Base-by-base conservation (phyloP, 2,329 filamentous ascomycete genomes). In the Hortaea sp. region DNA sequence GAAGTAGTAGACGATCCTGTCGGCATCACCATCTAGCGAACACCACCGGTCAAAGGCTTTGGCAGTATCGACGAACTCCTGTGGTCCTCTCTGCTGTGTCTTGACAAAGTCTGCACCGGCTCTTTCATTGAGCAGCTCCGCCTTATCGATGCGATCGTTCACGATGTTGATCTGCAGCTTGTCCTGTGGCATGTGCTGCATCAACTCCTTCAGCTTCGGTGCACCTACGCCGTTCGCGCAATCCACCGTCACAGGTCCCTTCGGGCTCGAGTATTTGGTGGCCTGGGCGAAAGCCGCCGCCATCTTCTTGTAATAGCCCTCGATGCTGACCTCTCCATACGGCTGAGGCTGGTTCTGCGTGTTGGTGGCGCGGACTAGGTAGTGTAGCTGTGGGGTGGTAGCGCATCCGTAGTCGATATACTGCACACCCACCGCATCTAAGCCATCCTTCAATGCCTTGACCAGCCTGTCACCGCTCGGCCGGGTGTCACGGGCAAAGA, bases 101-200 rank as follows among this genome's bases (percentile, higher is more conserved):
- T 98, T 98, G 68, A 98, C 92, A 58, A 81, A 97, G 69, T 98
- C 92, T 62, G 92, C 92, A 66, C 92, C 92, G 62, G 86, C 94
- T 81, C 94, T 57, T 28, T 85, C 78, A 68, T 98, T 98, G 56
- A 98, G 73, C 46, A 84, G 78, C 63, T 95, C 88, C 3, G 90
- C 86, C 53, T 88, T 85, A 57, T 95, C 79, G 29, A 95, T 87
- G 65, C 95, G 85, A 66, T 97, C 89, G 59, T 97, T 97, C 67
- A 90, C 79, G 44, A 97, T 78, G 65, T 84, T 87, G 69, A 94
- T 83, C 47, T 94, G 80, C 44, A 95, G 70, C 79, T 47, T 73
- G 68, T 79, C 76, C 51, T 77, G 69, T 47, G 85, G 83, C 44
- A 97, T 72, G 60, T 85, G 76, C 66, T 95, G 95, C 60, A 95